Conservation (phyloP, 768 basidiomycete species). For the Phlebiopsis gigantea region DNA sequence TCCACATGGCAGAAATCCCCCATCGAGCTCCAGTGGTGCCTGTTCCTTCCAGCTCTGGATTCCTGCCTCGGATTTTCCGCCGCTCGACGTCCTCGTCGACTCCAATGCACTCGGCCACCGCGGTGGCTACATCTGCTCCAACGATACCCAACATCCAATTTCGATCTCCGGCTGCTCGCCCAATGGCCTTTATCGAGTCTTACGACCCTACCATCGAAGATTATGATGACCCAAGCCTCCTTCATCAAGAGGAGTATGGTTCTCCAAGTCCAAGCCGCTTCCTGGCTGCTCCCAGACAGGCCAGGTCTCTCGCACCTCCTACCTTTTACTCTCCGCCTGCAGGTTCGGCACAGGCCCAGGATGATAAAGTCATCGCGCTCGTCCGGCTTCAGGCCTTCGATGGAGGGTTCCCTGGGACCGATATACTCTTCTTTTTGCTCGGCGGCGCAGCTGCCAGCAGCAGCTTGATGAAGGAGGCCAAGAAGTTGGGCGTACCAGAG, state of each 20-base stretch:
- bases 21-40: no score
- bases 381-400: conserved; percentile 38
- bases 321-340: no score
- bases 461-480: conserved; percentile 20
- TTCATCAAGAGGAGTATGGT: not conserved
- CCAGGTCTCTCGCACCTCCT: no score
- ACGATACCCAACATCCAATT: not conserved
- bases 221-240: not conserved
- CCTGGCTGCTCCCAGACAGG: no score
- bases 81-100: not conserved
- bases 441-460: no score
- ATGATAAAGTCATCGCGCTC: conserved; percentile 28
- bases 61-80: not conserved
- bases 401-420: conserved; percentile 38
- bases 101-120: no score
- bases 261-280: no score
- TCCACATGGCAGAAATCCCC: no score
- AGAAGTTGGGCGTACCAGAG: not conserved
- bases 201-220: not conserved
- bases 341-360: not conserved
- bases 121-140: no score
- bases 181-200: not conserved
- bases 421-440: conserved; percentile 30
- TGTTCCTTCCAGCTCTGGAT: no score
- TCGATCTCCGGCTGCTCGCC: not conserved